phyloP scores from a whole-genome alignment of 208 protist genomes.

The Acanthamoeba healyi region DNA sequence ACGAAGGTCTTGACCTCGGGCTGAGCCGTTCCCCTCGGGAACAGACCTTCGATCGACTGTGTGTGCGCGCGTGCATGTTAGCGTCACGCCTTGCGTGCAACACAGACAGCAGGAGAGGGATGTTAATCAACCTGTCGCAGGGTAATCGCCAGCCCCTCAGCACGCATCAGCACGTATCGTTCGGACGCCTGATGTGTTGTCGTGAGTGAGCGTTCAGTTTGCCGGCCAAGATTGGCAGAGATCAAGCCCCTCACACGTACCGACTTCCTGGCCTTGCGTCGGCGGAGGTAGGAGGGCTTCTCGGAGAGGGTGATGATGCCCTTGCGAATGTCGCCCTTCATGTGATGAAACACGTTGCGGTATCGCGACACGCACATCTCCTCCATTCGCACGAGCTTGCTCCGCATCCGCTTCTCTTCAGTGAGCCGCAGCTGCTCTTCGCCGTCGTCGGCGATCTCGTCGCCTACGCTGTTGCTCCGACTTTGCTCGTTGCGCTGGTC shows the following conservation, averaged over 20 bases:
- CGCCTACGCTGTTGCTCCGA: neutral
- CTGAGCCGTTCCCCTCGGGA: neutral
- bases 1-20: constrained; percentile 35
- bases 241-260: neutral
- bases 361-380: constrained; percentile 27
- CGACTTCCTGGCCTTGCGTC: neutral
- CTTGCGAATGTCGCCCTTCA: constrained; percentile 28
- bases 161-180: constrained; percentile 3
- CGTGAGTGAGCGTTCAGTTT: neutral
- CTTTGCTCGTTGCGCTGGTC: neutral
- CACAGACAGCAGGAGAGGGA: neutral
- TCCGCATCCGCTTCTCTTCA: neutral
- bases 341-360: constrained; percentile 14
- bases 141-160: neutral
- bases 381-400: constrained; percentile 1
- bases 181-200: neutral
- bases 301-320: constrained; percentile 21
- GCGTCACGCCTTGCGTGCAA: neutral
- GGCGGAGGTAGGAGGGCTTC: neutral
- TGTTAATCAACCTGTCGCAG: constrained; percentile 28
- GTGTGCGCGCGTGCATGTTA: neutral
- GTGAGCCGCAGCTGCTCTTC: neutral
- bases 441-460: neutral
- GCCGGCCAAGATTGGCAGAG: neutral
- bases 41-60: constrained; percentile 13